A percentile compares a stretch with the other conserved stretches of the same genome.
These are phyloP conservation scores for Agaricales sp. DNA, from an alignment of 1,284 basidiomycete genomes.

Conservation along the genomic window DNA sequence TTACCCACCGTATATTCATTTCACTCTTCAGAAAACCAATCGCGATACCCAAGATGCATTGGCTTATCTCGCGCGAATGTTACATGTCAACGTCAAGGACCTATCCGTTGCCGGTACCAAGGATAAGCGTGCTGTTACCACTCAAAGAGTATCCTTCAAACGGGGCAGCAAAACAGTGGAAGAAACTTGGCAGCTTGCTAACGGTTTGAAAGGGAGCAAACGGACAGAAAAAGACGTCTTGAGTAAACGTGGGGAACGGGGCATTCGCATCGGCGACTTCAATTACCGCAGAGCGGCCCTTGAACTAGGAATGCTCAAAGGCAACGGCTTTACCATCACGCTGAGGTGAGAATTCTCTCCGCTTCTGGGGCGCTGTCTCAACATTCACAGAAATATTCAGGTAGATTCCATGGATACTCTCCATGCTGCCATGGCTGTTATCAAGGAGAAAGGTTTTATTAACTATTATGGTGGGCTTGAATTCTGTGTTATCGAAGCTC, in stretches of 20 bases:
- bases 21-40: constrained; percentile 96
- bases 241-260: constrained; percentile 76
- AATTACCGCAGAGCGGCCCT: constrained; percentile 74
- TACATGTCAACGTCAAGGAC: constrained; percentile 72
- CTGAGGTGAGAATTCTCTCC: constrained; percentile 51
- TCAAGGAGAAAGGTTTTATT: constrained; percentile 86
- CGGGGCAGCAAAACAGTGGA: constrained; percentile 74
- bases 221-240: constrained; percentile 49
- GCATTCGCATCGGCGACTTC: constrained; percentile 84
- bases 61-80: constrained; percentile 62
- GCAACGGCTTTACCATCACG: constrained; percentile 93
- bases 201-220: constrained; percentile 47
- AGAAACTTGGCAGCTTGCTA: constrained; percentile 76
- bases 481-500: constrained; percentile 1
- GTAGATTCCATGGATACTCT: constrained; percentile 64
- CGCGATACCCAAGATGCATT: constrained; percentile 96
- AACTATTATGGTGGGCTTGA: constrained; percentile 83
- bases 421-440: constrained; percentile 67
- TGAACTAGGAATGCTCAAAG: constrained; percentile 91
- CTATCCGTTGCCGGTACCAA: constrained; percentile 93
- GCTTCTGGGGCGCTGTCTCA: constrained; percentile 3
- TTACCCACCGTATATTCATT: constrained; percentile 88
- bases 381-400: constrained; percentile 61
- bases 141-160: constrained; percentile 83
- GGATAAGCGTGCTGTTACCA: constrained; percentile 95